Conservation (phyloP, 441 rosid genomes). For the Mallotus japonicus region DNA sequence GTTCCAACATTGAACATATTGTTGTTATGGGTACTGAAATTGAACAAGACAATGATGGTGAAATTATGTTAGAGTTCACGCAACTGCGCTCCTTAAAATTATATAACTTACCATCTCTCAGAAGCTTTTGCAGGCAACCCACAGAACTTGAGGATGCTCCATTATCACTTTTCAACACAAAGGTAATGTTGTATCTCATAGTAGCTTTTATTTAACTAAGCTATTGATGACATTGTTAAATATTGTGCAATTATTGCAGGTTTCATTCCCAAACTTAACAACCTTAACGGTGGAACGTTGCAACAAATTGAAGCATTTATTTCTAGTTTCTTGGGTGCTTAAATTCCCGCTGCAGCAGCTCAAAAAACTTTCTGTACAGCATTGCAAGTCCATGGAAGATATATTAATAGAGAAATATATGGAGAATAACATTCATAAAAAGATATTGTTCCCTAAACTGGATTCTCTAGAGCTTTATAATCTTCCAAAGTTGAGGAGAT, state of each 20-base stretch:
- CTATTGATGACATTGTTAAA: no score
- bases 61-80: neutral
- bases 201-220: no score
- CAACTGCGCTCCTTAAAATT: neutral
- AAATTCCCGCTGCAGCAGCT: neutral
- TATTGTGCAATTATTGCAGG: neutral
- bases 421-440: neutral
- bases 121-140: neutral
- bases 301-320: neutral
- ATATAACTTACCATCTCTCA: neutral
- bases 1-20: no score
- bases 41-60: neutral
- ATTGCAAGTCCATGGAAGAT: neutral
- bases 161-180: neutral
- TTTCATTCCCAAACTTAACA: neutral
- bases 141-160: neutral
- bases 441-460: no score
- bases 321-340: neutral
- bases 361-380: neutral
- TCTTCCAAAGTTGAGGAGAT: no score
- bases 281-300: neutral
- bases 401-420: neutral
- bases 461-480: no score
- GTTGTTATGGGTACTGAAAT: neutral
- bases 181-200: neutral